Base-by-base conservation (phyloP, 148 eudicot species). In the Fagopyrum esculentum region DNA sequence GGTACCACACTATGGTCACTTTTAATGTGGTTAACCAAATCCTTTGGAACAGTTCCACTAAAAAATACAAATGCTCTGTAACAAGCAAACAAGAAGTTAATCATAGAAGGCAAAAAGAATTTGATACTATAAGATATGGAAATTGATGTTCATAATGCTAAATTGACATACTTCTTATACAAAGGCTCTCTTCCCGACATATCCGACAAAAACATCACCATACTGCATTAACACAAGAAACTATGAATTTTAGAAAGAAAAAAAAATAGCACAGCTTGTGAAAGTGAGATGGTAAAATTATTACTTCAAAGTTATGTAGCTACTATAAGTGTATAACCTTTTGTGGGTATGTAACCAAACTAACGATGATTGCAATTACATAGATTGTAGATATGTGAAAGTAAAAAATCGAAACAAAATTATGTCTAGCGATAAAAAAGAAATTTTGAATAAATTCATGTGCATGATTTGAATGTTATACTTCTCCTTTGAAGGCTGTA, bases 141-240 rank as follows among this genome's bases (percentile, higher is more conserved):
- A 43, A 30, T 66, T 22, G 9, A 45, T n/a, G 50, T n/a, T 60
- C 9, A 10, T 60, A 60, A 16, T 8, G 17, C 9, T 16, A 71
- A 17, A 71, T 71, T 45, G 16, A 80, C 94, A 9, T 88, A 96
- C 99, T 90, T 96, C 81, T 78, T 89, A 85, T 96, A 96, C 73
- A 96, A 76, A 61, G 99, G 99, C 85, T 96, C 98, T 85, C 99
- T 88, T 87, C 99, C 99, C 43, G 99, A 96, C 99, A 96, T 96
- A 84, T 96, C 99, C 57, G 99, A 96, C 78, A 96, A 78, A 86
- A 96, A 90, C 99, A 96, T 90, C 77, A 96, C 87, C 30, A 96
- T 76, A 75, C 99, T 96, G 99, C 88, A 87, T 71, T 71, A 56
- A 51, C 78, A 49, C 19, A 80, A 17, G 49, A 54, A 56, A 78